Percentiles rank a stretch among this genome's conserved stretches.
Conservation (phyloP, 2,329 filamentous ascomycete species). For the Colletotrichum tofieldiae region DNA sequence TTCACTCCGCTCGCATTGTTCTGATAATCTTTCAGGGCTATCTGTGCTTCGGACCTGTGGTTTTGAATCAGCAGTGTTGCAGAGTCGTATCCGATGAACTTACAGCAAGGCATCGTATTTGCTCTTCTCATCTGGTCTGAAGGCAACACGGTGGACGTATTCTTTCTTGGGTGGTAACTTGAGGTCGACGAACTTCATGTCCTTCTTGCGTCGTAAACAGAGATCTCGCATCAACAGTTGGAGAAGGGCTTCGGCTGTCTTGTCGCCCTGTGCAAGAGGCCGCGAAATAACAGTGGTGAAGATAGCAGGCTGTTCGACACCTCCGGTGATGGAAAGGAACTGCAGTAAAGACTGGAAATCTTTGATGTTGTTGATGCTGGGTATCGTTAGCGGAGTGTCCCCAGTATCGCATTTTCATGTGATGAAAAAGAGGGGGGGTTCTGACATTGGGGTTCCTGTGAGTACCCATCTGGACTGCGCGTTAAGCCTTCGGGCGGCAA, state of each 20-base stretch:
- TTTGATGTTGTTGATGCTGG: conserved; percentile 81
- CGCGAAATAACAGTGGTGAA: conserved; percentile 82
- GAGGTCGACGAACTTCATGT: conserved; percentile 90
- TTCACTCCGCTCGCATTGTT: conserved; percentile 58
- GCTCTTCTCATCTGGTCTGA: conserved; percentile 80
- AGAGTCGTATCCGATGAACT: conserved; percentile 46
- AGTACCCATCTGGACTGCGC: conserved; percentile 85
- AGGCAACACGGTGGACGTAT: conserved; percentile 82
- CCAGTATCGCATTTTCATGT: conserved; percentile 44
- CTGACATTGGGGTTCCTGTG: conserved; percentile 84
- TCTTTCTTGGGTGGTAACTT: conserved; percentile 84
- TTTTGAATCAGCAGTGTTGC: conserved; percentile 45
- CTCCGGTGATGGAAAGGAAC: conserved; percentile 83
- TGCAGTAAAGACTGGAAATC: conserved; percentile 86
- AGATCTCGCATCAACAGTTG: conserved; percentile 86
- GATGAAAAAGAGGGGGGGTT: conserved; percentile 14
- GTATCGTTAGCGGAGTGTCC: conserved; percentile 40
- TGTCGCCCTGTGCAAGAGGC: conserved; percentile 73
- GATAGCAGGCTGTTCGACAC: conserved; percentile 79
- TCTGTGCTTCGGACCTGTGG: conserved; percentile 78
- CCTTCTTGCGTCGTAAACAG: conserved; percentile 86
- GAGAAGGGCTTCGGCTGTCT: conserved; percentile 74
- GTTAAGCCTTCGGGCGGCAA: conserved; percentile 77
- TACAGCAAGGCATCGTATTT: conserved; percentile 83
- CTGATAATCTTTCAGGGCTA: conserved; percentile 75